Evolutionary conservation across 2,329 filamentous ascomycete species (phyloP), one percentile per base, ranked within the genome.

Genomic region (Tolypocladium nubicola): DNA sequence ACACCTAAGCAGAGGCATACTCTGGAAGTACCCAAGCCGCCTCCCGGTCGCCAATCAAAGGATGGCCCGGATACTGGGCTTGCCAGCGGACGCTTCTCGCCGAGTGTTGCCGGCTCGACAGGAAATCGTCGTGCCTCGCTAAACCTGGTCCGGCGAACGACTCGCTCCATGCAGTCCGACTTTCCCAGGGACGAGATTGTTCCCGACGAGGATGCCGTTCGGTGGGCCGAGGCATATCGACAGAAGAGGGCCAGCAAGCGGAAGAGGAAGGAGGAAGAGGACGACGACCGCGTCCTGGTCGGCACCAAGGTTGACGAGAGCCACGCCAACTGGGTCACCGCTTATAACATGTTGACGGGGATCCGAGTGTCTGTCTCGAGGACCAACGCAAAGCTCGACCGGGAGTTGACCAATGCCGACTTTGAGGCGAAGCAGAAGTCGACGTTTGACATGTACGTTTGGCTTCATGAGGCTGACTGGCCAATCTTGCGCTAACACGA

Each of bases 331-430:
- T 99, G 89, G 86, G 91, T 96, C 50, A 97, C 91, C 2, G 94
- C 94, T 59, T 99, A 99, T 78, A 99, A 99, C 74, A 99, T 99
- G 94, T 82, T 99, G 75, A 99, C 94, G 43, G 94, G 94, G 61
- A 99, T 99, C 70, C 91, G 94, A 57, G 96, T 97, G 66, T 92
- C 90, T 49, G 94, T 99, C 33, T 97, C 92, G 61, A 83, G 94
- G 66, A 96, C 92, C 57, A 97, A 99, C 69, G 94, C 94, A 50
- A 99, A 99, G 75, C 83, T 97, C 71, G 91, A 97, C 72, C 86
- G 93, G 57, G 86, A 91, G 58, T 75, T 99, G 64, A 96, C 89
- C 14, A 87, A 94, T 71, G 89, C 87, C 61, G 94, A 99, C 76
- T 99, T 99, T 75, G 83, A 90, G 60, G 88, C 89, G 61, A 92